A percentile compares a stretch with the other conserved stretches of the same genome.
phyloP scores from a whole-genome alignment of 495 filamentous ascomycete genomes.

The Hypoxylon lenormandii region DNA sequence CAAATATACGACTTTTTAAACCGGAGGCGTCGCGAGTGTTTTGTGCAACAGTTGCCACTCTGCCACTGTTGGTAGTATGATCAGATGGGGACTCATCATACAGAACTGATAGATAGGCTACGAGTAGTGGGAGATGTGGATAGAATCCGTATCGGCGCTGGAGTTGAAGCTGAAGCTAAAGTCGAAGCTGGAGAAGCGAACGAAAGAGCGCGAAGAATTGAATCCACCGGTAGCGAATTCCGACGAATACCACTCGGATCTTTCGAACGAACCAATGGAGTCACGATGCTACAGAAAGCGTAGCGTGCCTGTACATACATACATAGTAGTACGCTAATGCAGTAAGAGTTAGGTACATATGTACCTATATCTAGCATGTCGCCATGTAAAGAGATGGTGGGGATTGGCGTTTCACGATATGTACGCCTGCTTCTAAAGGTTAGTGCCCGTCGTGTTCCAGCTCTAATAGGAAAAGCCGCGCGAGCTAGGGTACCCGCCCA shows the following conservation, averaged over 20 bases:
- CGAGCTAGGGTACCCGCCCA: neutral
- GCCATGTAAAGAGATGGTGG: slow-evolving; percentile 9
- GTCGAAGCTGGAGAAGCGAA: neutral
- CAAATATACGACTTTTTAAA: neutral
- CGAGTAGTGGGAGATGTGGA: neutral
- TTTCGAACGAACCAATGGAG: slow-evolving; percentile 24
- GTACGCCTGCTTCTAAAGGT: slow-evolving; percentile 41
- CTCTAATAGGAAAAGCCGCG: slow-evolving; percentile 26
- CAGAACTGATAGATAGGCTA: neutral
- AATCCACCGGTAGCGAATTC: slow-evolving; percentile 31
- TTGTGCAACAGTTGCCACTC: too few relatives aligned
- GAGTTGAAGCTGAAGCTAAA: neutral
- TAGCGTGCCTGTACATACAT: too few relatives aligned
- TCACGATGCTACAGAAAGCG: neutral
- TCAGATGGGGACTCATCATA: neutral
- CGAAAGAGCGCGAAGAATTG: neutral
- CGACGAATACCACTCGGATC: slow-evolving; percentile 18
- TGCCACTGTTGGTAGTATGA: too few relatives aligned
- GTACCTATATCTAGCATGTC: too few relatives aligned
- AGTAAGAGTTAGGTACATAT: slow-evolving; percentile 20
- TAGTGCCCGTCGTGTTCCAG: slow-evolving; percentile 37
- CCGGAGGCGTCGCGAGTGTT: neutral
- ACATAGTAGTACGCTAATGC: slow-evolving; percentile 15
- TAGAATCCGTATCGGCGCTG: too few relatives aligned
- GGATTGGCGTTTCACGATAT: slow-evolving; percentile 40